A percentile compares a stretch with the other conserved stretches of the same genome.
Conservation (phyloP, 768 basidiomycete species). For the Astraeus odoratus region DNA sequence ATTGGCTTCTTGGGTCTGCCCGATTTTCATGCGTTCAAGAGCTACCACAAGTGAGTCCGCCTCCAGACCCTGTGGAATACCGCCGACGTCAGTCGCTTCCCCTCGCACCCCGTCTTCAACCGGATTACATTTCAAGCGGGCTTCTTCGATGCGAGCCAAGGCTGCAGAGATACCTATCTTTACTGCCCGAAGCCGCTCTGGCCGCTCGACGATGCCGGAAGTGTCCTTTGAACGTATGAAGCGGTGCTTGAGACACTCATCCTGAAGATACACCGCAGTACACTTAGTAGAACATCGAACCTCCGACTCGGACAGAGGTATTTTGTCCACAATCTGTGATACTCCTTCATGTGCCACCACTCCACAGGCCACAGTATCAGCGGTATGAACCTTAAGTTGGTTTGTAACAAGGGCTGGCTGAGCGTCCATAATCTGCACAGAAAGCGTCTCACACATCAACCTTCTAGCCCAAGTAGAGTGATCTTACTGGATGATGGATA, state of each 20-base stretch:
- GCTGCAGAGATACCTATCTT: constrained; percentile 77
- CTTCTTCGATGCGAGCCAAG: constrained; percentile 59
- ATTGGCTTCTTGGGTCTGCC: constrained; percentile 18
- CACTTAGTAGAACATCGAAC: constrained; percentile 5
- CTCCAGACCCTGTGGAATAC: constrained; percentile 9
- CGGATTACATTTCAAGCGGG: background rate
- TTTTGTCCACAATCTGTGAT: background rate
- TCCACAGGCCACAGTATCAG: background rate
- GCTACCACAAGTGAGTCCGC: constrained; percentile 41
- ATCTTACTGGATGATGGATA: background rate
- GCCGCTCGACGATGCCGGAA: constrained; percentile 81
- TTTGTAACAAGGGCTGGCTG: no score
- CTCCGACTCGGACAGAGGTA: background rate
- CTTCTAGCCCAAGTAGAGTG: background rate
- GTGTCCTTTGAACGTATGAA: constrained; percentile 74
- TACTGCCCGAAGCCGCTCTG: constrained; percentile 82
- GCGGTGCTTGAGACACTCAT: constrained; percentile 63
- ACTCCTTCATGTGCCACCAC: background rate
- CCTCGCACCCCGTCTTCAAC: background rate
- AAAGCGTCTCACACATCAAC: no score
- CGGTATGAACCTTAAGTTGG: no score
- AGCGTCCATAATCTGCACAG: no score
- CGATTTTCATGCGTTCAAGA: constrained; percentile 37
- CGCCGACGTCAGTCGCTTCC: background rate
- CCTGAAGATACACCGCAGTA: constrained; percentile 48